Base-by-base conservation (phyloP, 805 yeast species). In the Zygotorulaspora florentina region DNA sequence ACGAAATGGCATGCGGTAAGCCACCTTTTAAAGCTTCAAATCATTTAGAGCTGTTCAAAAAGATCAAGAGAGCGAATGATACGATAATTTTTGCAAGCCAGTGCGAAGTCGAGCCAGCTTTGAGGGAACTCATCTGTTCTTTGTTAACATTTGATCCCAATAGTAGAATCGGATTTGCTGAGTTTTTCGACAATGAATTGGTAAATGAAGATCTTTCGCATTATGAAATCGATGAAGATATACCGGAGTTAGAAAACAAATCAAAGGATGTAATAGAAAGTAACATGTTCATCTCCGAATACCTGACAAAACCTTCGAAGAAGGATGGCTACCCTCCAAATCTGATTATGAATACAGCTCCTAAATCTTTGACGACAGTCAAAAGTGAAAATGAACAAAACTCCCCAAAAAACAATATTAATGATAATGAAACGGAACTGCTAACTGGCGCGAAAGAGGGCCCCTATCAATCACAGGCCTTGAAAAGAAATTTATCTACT, bases 11-110 rank as follows among this genome's bases (percentile, higher is more conserved):
- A 10, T 89, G 87, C 26, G 98, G 98, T n/a, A 85, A 79, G 65
- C 96, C 99, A 1, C 99, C 99, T 0, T 93, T 90, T 65, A 81
- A 85, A 53, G 98, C 99, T 2, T 80, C 85, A 3, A 93, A 93
- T 62, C 98, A 91, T 64, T 81, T 93, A 51, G 97, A 91, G 62
- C 74, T 93, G 45, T 76, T 87, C 59, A 83, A 86, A 65, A 87
- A 83, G 59, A 93, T 93, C 55, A 95, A 90, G 62, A 80, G 78
- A 57, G 77, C 87, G 1, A 83, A 85, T 51, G 96, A 90, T 66
- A 73, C 71, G 42, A 88, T 93, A 35, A 70, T 75, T 25, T 90
- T 91, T 62, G 96, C 97, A 2, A 68, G 77, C 1, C 70, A 77
- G 35, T 79, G 85, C 3, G 77, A 79, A 51, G 77, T 83, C 8